Evolutionary conservation across 257 asterid genomes (phyloP).

Genomic region (Cordia subcordata): DNA sequence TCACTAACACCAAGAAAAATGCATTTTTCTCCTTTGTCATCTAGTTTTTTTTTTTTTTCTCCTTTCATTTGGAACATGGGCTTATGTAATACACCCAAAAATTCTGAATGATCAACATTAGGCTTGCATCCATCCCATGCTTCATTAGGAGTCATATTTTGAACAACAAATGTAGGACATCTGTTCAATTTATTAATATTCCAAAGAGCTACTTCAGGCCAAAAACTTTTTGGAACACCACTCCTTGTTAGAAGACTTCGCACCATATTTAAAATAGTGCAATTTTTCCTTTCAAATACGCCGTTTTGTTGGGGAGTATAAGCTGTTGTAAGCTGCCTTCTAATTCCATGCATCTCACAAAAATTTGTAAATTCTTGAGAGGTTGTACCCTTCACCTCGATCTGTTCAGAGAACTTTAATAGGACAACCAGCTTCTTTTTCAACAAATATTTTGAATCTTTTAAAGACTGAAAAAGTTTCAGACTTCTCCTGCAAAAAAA

Average conservation of each 20-base stretch:
- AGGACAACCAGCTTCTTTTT: not conserved
- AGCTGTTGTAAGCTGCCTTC: not conserved
- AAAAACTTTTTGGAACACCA: not conserved
- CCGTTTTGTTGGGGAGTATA: not conserved
- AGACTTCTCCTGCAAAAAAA: not conserved
- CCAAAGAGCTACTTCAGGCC: not conserved
- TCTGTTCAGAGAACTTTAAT: not conserved
- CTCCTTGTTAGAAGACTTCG: not conserved
- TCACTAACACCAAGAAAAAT: not conserved
- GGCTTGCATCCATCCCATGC: not conserved
- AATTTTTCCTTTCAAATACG: not conserved
- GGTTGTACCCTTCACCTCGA: not conserved
- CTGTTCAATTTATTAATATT: not conserved
- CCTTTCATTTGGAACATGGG: not conserved
- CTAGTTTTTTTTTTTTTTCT: no score
- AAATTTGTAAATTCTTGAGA: not conserved
- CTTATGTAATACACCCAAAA: not conserved
- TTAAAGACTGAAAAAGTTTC: not conserved
- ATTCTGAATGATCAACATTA: not conserved
- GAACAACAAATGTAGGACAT: not conserved
- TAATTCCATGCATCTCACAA: not conserved
- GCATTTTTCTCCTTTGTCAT: no score
- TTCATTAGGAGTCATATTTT: not conserved
- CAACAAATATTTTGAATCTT: not conserved
- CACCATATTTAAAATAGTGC: not conserved